Conservation (phyloP, 768 basidiomycete genomes). For the Suillus placidus region DNA sequence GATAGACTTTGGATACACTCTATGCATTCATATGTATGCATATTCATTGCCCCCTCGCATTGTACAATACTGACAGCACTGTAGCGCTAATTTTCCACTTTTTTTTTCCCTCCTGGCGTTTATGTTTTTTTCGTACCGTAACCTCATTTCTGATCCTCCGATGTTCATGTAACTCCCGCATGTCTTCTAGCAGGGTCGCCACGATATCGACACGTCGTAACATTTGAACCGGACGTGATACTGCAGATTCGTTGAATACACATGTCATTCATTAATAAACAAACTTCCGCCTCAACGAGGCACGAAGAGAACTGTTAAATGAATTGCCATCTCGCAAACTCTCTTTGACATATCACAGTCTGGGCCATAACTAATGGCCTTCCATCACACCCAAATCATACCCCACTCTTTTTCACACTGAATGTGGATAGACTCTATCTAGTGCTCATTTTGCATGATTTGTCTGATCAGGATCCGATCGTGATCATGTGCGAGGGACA, state of each 20-base stretch:
- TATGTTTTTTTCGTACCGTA: not conserved
- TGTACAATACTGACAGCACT: constrained; percentile 12
- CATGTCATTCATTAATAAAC: constrained; percentile 4
- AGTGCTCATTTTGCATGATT: not conserved
- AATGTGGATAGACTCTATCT: not conserved
- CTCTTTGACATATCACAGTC: not conserved
- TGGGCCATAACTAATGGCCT: not conserved
- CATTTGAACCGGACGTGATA: not conserved
- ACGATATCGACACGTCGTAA: not conserved
- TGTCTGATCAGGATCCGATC: constrained; percentile 6
- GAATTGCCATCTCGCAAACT: constrained; percentile 4
- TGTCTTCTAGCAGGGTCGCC: not conserved
- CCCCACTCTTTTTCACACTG: not conserved
- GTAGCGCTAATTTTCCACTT: constrained; percentile 32
- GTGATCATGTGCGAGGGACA: constrained; percentile 4
- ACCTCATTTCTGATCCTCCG: not conserved
- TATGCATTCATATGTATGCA: constrained; percentile 11
- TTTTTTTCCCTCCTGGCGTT: not conserved
- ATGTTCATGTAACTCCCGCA: not conserved
- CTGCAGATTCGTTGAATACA: not conserved
- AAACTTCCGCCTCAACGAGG: not conserved
- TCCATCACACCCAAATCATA: not conserved
- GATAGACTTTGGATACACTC: not conserved
- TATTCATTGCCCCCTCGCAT: not conserved
- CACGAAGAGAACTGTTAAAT: constrained; percentile 1